Conservation (phyloP, 2,329 filamentous ascomycete species). For the Hypoxylon sp. region DNA sequence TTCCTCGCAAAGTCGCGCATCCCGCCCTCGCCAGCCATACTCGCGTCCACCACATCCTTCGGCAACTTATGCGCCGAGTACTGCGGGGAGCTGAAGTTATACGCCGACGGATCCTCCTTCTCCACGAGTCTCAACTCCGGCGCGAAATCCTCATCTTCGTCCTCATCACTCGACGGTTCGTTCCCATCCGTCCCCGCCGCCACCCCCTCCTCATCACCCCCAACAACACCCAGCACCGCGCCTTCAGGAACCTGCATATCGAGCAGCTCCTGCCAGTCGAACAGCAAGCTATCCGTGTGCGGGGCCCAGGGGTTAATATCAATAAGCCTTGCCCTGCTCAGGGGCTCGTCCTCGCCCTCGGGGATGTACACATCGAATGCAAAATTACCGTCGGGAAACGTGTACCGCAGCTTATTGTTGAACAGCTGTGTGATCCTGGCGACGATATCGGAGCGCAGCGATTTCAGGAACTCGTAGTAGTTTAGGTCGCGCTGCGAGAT, state of each 20-base stretch:
- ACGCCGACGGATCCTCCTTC: constrained; percentile 88
- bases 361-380: constrained; percentile 95
- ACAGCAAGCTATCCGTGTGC: constrained; percentile 89
- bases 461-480: constrained; percentile 84
- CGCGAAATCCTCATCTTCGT: constrained; percentile 68
- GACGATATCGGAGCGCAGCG: constrained; percentile 75
- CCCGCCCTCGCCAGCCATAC: constrained; percentile 77
- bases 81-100: constrained; percentile 85
- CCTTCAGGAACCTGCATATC: constrained; percentile 73
- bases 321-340: constrained; percentile 85
- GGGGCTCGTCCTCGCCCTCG: constrained; percentile 68
- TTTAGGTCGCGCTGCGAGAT: constrained; percentile 93
- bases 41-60: constrained; percentile 87
- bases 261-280: constrained; percentile 90
- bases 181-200: constrained; percentile 54
- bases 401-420: constrained; percentile 77
- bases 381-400: constrained; percentile 87
- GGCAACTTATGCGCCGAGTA: constrained; percentile 97
- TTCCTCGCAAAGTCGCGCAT: constrained; percentile 84
- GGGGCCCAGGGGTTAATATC: constrained; percentile 97
- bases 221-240: constrained; percentile 68
- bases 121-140: constrained; percentile 88
- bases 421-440: constrained; percentile 84
- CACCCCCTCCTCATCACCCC: constrained; percentile 56
- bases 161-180: constrained; percentile 53